Percentiles rank a stretch among this genome's conserved stretches.
These are phyloP conservation scores for Madurella fahalii DNA, from an alignment of 2,329 filamentous ascomycete genomes.

Conservation along the genomic window DNA sequence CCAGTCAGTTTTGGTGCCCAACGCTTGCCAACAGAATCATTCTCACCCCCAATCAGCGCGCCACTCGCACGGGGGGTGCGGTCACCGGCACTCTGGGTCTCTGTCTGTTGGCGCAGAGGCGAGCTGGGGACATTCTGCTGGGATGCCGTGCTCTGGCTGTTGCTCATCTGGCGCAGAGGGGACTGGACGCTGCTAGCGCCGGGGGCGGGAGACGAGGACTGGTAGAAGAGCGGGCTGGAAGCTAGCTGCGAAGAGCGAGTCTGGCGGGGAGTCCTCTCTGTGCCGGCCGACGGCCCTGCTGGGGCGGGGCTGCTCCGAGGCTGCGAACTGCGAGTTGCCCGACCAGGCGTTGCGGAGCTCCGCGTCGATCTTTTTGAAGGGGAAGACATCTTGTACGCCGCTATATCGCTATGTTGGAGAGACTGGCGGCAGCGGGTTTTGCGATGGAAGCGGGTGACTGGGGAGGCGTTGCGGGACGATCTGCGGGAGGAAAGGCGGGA, in stretches of 20 bases:
- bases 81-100: conserved; percentile 57
- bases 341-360: conserved; percentile 46
- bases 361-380: conserved; percentile 52
- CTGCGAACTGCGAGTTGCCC: conserved; percentile 30
- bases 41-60: conserved; percentile 58
- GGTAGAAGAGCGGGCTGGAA: conserved; percentile 80
- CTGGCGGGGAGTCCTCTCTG: conserved; percentile 42
- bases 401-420: conserved; percentile 1
- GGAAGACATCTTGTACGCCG: conserved; percentile 52
- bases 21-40: neutral
- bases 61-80: conserved; percentile 67
- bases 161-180: conserved; percentile 53
- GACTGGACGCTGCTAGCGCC: conserved; percentile 41
- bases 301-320: conserved; percentile 31
- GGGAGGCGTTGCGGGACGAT: conserved; percentile 3
- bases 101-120: conserved; percentile 55
- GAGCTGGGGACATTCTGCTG: conserved; percentile 48
- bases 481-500: neutral
- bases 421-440: neutral
- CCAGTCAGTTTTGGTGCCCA: neutral
- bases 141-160: conserved; percentile 49
- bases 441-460: conserved; percentile 2
- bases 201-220: conserved; percentile 42
- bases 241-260: conserved; percentile 50
- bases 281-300: conserved; percentile 24